Conservation (phyloP, 352 stramenopile species). For the Pythium folliculosum region DNA sequence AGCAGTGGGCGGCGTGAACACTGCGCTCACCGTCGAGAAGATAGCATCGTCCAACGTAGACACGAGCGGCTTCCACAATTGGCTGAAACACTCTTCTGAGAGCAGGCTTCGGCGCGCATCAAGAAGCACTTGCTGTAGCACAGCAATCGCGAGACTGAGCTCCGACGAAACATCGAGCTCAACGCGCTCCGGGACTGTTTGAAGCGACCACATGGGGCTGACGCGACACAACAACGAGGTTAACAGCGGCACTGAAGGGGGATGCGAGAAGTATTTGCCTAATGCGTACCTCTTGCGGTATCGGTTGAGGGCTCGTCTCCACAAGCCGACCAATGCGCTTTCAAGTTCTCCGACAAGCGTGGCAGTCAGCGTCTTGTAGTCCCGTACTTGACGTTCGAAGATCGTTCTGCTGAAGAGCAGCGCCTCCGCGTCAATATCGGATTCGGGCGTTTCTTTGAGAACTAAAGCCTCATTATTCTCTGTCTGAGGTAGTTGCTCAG, state of each 20-base stretch:
- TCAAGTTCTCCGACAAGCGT: constrained; percentile 36
- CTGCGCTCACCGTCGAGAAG: constrained; percentile 1
- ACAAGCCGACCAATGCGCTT: constrained; percentile 28
- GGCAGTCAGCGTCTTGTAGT: constrained; percentile 42
- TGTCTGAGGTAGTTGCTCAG: neutral
- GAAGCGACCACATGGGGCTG: constrained; percentile 12
- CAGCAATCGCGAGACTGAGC: neutral
- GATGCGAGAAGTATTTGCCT: neutral
- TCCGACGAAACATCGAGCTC: constrained; percentile 21
- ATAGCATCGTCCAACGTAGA: constrained; percentile 21
- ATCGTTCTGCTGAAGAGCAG: constrained; percentile 72
- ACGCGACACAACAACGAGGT: neutral
- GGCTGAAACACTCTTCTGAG: constrained; percentile 17
- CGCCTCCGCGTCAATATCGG: constrained; percentile 44
- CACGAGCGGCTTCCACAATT: constrained; percentile 28
- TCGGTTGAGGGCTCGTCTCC: constrained; percentile 23
- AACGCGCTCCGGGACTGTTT: neutral
- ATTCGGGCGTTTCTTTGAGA: neutral
- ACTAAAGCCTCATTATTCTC: neutral
- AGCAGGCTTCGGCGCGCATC: neutral
- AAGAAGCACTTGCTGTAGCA: constrained; percentile 12
- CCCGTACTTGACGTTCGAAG: constrained; percentile 60
- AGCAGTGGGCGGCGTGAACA: neutral
- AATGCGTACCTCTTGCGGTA: constrained; percentile 41
- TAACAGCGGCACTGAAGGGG: neutral